Evolutionary conservation across 2,329 filamentous ascomycete species (phyloP).

Genomic region (Aspergillus awamori): DNA sequence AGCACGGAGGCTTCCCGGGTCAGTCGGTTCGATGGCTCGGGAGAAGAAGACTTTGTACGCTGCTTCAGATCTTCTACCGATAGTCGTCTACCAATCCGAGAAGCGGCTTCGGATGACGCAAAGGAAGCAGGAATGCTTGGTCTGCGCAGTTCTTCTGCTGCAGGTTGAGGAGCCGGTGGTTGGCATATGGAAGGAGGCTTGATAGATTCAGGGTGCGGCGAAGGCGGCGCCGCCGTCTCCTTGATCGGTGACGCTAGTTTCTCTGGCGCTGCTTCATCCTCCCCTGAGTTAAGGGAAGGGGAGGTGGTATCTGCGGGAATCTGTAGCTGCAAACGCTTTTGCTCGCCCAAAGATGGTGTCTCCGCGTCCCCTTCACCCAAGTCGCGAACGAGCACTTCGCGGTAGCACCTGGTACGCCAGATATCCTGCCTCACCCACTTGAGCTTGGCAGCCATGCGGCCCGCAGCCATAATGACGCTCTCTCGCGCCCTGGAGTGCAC

Average conservation of each 20-base stretch:
- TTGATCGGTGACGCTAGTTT: constrained; percentile 18
- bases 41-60: constrained; percentile 31
- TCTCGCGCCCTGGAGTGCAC: constrained; percentile 90
- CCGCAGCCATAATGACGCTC: constrained; percentile 80
- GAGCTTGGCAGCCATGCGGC: constrained; percentile 79
- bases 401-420: constrained; percentile 87
- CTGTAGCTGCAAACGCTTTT: constrained; percentile 20
- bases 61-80: constrained; percentile 32
- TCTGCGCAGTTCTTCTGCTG: constrained; percentile 30
- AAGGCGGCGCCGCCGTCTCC: constrained; percentile 15
- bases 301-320: constrained; percentile 21
- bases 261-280: constrained; percentile 6
- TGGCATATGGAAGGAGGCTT: constrained; percentile 23
- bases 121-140: constrained; percentile 38
- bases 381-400: constrained; percentile 83
- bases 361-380: constrained; percentile 70
- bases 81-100: constrained; percentile 29
- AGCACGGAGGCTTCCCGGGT: constrained; percentile 44
- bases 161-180: constrained; percentile 26
- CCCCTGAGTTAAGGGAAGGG: no score
- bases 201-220: constrained; percentile 19
- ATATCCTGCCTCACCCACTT: constrained; percentile 96
- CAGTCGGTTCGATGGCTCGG: constrained; percentile 30
- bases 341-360: constrained; percentile 34
- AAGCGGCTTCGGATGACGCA: constrained; percentile 35